These are phyloP conservation scores for Spathaspora sp. DNA, from an alignment of 805 yeast species.

Conservation along the genomic window DNA sequence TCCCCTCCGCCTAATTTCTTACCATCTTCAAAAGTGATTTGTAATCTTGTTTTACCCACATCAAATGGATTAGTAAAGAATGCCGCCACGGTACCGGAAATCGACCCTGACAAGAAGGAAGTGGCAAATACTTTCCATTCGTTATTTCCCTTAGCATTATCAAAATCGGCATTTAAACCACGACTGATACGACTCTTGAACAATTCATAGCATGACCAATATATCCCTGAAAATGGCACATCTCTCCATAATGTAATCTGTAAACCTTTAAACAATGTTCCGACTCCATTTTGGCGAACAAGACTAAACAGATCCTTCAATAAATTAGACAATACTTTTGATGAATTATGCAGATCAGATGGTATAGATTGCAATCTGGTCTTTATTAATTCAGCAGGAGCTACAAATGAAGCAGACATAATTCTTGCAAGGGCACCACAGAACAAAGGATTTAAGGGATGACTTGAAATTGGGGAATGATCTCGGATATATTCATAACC, in stretches of 20 bases:
- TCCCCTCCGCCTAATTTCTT: conserved; percentile 5
- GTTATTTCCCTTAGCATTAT: conserved; percentile 16
- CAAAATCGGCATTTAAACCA: conserved; percentile 20
- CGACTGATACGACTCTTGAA: conserved; percentile 27
- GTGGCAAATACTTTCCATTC: conserved; percentile 50
- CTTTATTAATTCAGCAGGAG: conserved; percentile 84
- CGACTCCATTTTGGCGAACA: conserved; percentile 53
- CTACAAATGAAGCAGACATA: conserved; percentile 76
- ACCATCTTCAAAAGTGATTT: conserved; percentile 44
- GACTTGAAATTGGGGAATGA: conserved; percentile 41
- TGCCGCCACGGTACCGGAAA: conserved; percentile 85
- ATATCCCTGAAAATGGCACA: conserved; percentile 93
- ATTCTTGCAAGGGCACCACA: conserved; percentile 86
- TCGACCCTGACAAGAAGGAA: conserved; percentile 76
- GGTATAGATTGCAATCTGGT: conserved; percentile 92
- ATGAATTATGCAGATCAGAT: conserved; percentile 23
- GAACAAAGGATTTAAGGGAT: conserved; percentile 69
- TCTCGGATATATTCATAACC: conserved; percentile 89
- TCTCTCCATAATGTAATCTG: conserved; percentile 93
- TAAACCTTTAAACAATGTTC: conserved; percentile 76
- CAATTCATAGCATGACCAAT: conserved; percentile 83
- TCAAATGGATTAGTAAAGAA: conserved; percentile 90
- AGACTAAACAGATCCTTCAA: conserved; percentile 52
- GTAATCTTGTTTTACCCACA: conserved; percentile 93
- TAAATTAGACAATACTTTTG: conserved; percentile 41